phyloP scores from a whole-genome alignment of 1,139 yeast genomes.

The Nakaseomyces uthaithaninus region DNA sequence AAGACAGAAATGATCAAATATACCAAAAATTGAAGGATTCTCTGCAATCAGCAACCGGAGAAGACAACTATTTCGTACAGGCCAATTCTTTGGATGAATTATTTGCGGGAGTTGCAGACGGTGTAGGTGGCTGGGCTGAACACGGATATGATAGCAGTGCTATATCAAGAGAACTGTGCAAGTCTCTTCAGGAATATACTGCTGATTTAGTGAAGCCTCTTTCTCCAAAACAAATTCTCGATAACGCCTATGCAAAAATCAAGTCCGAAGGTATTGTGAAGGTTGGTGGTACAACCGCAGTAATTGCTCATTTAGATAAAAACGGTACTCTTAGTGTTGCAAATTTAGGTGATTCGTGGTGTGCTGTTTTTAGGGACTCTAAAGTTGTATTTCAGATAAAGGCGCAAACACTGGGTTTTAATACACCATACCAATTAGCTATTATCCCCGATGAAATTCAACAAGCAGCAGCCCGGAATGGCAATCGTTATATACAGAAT shows the following conservation, averaged over 20 bases:
- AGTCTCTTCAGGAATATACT: conserved; percentile 31
- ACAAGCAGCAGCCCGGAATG: conserved; percentile 47
- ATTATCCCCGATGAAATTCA: conserved; percentile 63
- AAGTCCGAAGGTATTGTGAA: conserved; percentile 50
- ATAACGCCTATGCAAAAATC: conserved; percentile 48
- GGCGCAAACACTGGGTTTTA: conserved; percentile 81
- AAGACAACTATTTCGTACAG: conserved; percentile 70
- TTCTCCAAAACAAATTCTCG: conserved; percentile 46
- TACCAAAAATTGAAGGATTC: conserved; percentile 32
- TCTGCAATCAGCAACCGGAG: conserved; percentile 62
- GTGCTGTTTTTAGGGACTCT: conserved; percentile 69
- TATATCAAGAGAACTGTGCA: conserved; percentile 61
- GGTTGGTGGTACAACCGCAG: conserved; percentile 95
- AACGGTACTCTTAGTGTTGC: conserved; percentile 54
- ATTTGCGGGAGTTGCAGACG: conserved; percentile 85
- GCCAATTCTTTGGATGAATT: conserved; percentile 35
- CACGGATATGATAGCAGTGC: conserved; percentile 86
- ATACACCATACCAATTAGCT: conserved; percentile 86
- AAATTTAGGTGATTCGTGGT: conserved; percentile 93
- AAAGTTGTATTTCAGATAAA: conserved; percentile 57
- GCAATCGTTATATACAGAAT: conserved; percentile 55
- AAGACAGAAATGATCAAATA: conserved; percentile 47
- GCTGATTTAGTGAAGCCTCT: conserved; percentile 17
- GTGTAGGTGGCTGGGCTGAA: conserved; percentile 96
- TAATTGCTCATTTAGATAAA: conserved; percentile 65